A percentile compares a stretch with the other conserved stretches of the same genome.
These are phyloP conservation scores for Plenodomus lindquistii DNA, from an alignment of 2,329 filamentous ascomycete genomes.

Conservation along the genomic window DNA sequence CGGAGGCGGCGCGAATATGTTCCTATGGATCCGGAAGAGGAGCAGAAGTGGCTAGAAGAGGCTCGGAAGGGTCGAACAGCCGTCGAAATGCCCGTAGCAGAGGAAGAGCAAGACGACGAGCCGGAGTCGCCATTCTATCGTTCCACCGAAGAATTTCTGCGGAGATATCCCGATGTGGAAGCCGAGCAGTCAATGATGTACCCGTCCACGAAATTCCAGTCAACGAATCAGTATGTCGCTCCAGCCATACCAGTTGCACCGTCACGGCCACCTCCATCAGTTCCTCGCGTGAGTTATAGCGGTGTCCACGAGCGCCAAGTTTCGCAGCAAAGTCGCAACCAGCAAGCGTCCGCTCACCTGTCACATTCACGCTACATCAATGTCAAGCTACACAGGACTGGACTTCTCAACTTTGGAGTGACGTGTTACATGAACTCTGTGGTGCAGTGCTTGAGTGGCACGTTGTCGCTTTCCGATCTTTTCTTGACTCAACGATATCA, in stretches of 20 bases:
- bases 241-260: slow-evolving; percentile 61
- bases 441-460: slow-evolving; percentile 80
- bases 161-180: slow-evolving; percentile 73
- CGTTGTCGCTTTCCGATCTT: slow-evolving; percentile 63
- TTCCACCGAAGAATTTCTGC: slow-evolving; percentile 81
- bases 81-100: slow-evolving; percentile 36
- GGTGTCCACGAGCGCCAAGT: slow-evolving; percentile 69
- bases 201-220: slow-evolving; percentile 41
- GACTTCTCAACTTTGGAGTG: slow-evolving; percentile 77
- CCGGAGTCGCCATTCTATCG: slow-evolving; percentile 55
- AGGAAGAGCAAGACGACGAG: slow-evolving; percentile 39
- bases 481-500: slow-evolving; percentile 67
- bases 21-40: slow-evolving; percentile 78
- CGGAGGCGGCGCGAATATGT: slow-evolving; percentile 64
- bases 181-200: slow-evolving; percentile 61
- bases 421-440: slow-evolving; percentile 95
- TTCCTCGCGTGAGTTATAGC: slow-evolving; percentile 71
- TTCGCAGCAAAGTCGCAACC: slow-evolving; percentile 37
- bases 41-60: slow-evolving; percentile 77
- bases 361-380: slow-evolving; percentile 50
- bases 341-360: slow-evolving; percentile 50
- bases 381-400: slow-evolving; percentile 64
- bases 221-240: slow-evolving; percentile 54
- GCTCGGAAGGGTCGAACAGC: slow-evolving; percentile 68
- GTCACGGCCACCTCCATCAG: slow-evolving; percentile 61